Conservation (phyloP, 2,329 filamentous ascomycete genomes). For the Graphilbum ipis-grandicollis region DNA sequence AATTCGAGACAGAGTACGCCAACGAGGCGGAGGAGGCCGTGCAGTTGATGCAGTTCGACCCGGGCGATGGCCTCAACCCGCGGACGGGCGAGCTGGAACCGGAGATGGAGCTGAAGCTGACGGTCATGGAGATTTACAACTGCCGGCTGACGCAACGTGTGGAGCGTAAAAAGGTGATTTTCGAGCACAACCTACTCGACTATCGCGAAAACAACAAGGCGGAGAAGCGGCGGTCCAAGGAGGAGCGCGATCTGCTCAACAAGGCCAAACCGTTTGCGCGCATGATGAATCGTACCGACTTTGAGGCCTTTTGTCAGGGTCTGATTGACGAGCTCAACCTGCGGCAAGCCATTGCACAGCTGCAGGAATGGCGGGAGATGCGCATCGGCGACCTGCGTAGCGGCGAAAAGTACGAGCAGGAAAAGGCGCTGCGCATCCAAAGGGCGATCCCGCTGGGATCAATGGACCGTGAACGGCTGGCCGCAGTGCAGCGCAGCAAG, state of each 20-base stretch:
- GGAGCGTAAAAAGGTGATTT: constrained; percentile 90
- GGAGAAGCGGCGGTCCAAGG: constrained; percentile 92
- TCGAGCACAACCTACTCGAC: constrained; percentile 84
- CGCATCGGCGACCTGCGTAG: constrained; percentile 70
- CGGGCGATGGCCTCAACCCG: constrained; percentile 80
- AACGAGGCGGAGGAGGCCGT: constrained; percentile 98
- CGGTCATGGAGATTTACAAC: constrained; percentile 97
- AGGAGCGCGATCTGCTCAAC: constrained; percentile 78
- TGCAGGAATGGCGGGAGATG: constrained; percentile 85
- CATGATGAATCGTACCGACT: constrained; percentile 91
- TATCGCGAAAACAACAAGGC: constrained; percentile 79
- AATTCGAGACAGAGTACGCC: constrained; percentile 94
- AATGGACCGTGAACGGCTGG: constrained; percentile 66
- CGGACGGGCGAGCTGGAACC: constrained; percentile 74
- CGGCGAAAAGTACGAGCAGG: constrained; percentile 83
- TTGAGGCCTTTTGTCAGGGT: constrained; percentile 69
- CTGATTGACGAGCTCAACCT: constrained; percentile 83
- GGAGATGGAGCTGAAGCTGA: constrained; percentile 94
- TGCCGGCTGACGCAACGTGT: constrained; percentile 75
- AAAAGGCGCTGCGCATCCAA: constrained; percentile 63
- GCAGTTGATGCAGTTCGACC: constrained; percentile 95
- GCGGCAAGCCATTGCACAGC: constrained; percentile 70
- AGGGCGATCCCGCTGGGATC: constrained; percentile 55
- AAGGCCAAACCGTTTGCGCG: constrained; percentile 91
- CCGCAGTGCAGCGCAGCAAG: constrained; percentile 51